Conservation (phyloP, 2,329 filamentous ascomycete species). For the Verticillium longisporum region DNA sequence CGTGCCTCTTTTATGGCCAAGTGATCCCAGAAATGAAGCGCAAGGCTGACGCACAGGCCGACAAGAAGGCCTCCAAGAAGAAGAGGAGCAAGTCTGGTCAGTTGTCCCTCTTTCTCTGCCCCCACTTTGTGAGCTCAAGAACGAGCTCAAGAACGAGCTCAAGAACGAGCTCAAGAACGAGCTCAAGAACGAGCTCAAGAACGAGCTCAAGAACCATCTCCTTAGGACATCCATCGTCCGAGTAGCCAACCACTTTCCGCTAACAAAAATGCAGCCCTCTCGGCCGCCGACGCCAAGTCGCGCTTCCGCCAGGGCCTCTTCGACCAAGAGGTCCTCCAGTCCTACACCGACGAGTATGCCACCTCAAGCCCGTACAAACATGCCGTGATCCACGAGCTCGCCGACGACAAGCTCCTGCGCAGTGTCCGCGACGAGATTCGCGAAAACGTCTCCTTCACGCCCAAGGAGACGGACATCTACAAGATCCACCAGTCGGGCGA, state of each 20-base stretch:
- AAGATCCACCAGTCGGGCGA: conserved; percentile 99
- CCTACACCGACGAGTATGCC: conserved; percentile 57
- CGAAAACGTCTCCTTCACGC: conserved; percentile 87
- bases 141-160: too few relatives aligned
- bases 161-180: too few relatives aligned
- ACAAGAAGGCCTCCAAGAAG: conserved; percentile 42
- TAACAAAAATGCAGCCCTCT: conserved; percentile 31
- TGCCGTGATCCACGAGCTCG: conserved; percentile 75
- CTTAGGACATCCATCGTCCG: too few relatives aligned
- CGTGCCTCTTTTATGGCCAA: background rate
- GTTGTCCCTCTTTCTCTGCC: too few relatives aligned
- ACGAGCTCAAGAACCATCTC: too few relatives aligned
- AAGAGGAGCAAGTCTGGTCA: conserved; percentile 41
- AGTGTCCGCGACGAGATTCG: conserved; percentile 83
- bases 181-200: too few relatives aligned
- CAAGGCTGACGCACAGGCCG: conserved; percentile 44
- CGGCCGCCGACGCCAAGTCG: conserved; percentile 41
- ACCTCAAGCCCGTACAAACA: conserved; percentile 76
- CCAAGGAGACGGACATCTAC: conserved; percentile 99
- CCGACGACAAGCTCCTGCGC: conserved; percentile 76
- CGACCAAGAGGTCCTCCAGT: conserved; percentile 46
- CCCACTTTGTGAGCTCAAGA: background rate
- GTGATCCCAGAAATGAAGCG: conserved; percentile 41
- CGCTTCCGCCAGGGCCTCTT: conserved; percentile 64
- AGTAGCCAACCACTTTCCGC: too few relatives aligned